Conservation (phyloP, 805 yeast genomes). For the Huiozyma naganishii region DNA sequence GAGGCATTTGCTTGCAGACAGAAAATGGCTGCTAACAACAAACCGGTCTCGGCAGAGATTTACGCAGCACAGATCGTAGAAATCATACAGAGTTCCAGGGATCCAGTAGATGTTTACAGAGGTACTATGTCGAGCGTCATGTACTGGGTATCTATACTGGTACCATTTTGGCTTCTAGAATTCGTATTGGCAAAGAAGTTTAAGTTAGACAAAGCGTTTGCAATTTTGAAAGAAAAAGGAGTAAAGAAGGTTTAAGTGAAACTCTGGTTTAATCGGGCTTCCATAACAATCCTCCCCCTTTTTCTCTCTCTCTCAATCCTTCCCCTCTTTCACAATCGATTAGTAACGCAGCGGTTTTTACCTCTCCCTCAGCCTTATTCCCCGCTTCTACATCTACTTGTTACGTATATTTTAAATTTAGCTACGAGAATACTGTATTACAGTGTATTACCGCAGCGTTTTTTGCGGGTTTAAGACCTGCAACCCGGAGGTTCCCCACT, state of each 20-base stretch:
- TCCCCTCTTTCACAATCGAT: no score
- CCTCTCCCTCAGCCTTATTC: no score
- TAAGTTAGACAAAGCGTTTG: constrained; percentile 28
- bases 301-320: neutral
- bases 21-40: constrained; percentile 46
- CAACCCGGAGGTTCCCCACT: no score
- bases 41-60: constrained; percentile 48
- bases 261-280: neutral
- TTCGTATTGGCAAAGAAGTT: constrained; percentile 32
- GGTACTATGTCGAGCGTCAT: constrained; percentile 39
- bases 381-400: no score
- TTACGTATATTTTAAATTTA: no score
- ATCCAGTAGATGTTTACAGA: constrained; percentile 43
- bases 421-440: no score
- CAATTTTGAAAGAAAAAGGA: constrained; percentile 14
- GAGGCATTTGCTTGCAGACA: constrained; percentile 41
- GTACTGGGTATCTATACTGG: constrained; percentile 26
- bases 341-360: no score
- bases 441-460: no score
- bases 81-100: constrained; percentile 25
- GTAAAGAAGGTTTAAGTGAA: neutral
- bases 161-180: constrained; percentile 42
- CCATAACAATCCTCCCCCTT: neutral
- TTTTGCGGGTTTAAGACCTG: no score
- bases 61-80: constrained; percentile 48